Evolutionary conservation across 2,329 filamentous ascomycete genomes (phyloP), one percentile per base, ranked within the genome.

Genomic region (Rosellinia necatrix): DNA sequence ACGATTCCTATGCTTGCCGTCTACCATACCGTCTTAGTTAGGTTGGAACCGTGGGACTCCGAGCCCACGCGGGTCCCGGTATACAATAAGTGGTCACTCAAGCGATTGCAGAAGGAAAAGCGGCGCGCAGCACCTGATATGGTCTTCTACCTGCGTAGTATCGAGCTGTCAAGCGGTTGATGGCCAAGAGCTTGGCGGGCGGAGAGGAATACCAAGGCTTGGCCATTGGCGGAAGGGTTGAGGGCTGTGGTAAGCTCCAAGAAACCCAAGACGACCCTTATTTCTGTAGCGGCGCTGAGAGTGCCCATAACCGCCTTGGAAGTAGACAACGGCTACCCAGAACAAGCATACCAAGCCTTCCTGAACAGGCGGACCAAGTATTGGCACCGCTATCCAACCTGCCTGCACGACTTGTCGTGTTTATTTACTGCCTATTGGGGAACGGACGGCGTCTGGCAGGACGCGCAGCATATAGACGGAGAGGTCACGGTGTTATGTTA

Each of bases 191-290:
- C 66, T 69, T 69, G 67, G 67, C 67, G 67, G 66, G 66, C 67
- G 67, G 67, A 69, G 66, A 66, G 66, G 66, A 66, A 69, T 61
- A 66, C 65, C 63, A 66, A 69, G 66, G 62, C 67, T 69, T 69
- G 67, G 67, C 66, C 54, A 46, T 53, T 53, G 55, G 67, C 67
- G 67, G 67, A 69, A 51, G 10, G 44, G 54, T 52, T 40, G 56
- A 58, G 34, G 48, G 53, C 49, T 58, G 38, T 59, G 42, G 51
- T 34, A 54, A 60, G 47, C 49, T 38, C 58, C 47, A 59, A 54
- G 49, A 46, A n/a, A 27, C 12, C 43, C 47, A 58, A 50, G 53
- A 30, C 47, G 4, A 12, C 30, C 9, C 30, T 17, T 43, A 21
- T 25, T 53, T 49, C 49, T 40, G 41, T 37, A 46, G 40, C 37